These are phyloP conservation scores for Dichomitus squalens DNA, from an alignment of 1,284 basidiomycete species.

Conservation along the genomic window DNA sequence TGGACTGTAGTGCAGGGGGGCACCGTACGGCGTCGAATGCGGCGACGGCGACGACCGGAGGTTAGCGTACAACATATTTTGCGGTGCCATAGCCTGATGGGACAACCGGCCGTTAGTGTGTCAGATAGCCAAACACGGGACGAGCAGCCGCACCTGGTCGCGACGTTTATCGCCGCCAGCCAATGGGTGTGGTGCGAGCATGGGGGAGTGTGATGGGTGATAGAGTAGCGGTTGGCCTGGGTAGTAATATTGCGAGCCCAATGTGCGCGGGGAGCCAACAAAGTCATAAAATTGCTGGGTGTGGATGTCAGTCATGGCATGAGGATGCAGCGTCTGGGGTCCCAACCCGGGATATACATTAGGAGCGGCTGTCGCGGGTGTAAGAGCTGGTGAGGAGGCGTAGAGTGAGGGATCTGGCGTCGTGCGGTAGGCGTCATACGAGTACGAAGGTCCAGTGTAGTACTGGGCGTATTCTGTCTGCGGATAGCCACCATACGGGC, in stretches of 20 bases:
- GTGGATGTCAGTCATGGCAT: slow-evolving; percentile 45
- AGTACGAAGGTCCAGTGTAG: slow-evolving; percentile 53
- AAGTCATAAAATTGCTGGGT: slow-evolving; percentile 68
- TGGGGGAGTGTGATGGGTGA: slow-evolving; percentile 52
- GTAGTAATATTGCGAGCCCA: slow-evolving; percentile 63
- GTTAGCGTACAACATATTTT: slow-evolving; percentile 43
- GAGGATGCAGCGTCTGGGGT: slow-evolving; percentile 48
- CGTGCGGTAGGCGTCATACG: slow-evolving; percentile 56
- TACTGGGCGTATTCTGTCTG: slow-evolving; percentile 60
- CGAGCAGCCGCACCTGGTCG: slow-evolving; percentile 50
- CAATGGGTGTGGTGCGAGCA: slow-evolving; percentile 49
- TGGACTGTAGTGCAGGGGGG: slow-evolving; percentile 49
- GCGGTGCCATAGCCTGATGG: slow-evolving; percentile 42
- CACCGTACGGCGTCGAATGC: slow-evolving; percentile 44
- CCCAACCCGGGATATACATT: slow-evolving; percentile 49
- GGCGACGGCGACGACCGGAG: slow-evolving; percentile 45
- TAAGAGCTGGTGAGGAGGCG: slow-evolving; percentile 44
- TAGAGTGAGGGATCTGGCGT: slow-evolving; percentile 55
- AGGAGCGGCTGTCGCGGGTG: slow-evolving; percentile 41
- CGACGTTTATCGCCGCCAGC: slow-evolving; percentile 58
- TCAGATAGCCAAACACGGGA: neutral
- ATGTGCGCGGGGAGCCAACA: slow-evolving; percentile 45
- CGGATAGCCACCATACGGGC: slow-evolving; percentile 52
- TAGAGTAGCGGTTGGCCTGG: slow-evolving; percentile 63
- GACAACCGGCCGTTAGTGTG: slow-evolving; percentile 8